phyloP scores from a whole-genome alignment of 1,139 yeast species.

The Lizanozyma gosingica region DNA sequence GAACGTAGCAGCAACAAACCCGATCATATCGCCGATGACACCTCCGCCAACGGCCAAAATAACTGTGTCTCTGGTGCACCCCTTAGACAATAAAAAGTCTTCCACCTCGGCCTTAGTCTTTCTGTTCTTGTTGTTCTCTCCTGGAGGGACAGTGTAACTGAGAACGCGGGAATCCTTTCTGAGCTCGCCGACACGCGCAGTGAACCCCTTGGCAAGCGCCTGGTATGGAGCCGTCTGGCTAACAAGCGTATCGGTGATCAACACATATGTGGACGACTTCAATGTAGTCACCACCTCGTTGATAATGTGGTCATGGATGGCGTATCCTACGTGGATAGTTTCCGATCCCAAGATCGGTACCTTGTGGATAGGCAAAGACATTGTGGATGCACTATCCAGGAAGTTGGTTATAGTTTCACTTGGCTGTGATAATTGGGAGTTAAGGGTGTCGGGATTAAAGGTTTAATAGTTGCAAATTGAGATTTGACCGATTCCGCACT shows the following conservation, averaged over 20 bases:
- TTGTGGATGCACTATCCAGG: too few species aligned
- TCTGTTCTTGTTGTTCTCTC: constrained; percentile 85
- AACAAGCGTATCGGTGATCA: constrained; percentile 81
- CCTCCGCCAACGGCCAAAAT: constrained; percentile 97
- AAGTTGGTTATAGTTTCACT: too few species aligned
- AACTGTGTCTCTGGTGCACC: constrained; percentile 95
- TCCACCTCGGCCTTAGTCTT: constrained; percentile 89
- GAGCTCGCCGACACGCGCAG: constrained; percentile 22
- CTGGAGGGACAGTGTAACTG: constrained; percentile 76
- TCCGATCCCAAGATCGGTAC: constrained; percentile 75
- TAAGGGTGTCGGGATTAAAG: too few species aligned
- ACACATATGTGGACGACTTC: constrained; percentile 84
- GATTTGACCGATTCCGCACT: too few species aligned
- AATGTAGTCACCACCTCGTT: constrained; percentile 52
- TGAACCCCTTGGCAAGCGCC: constrained; percentile 25
- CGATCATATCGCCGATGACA: constrained; percentile 98
- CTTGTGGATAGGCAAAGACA: too few species aligned
- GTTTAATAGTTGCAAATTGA: too few species aligned
- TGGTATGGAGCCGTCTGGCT: constrained; percentile 55
- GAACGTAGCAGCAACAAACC: constrained; percentile 96
- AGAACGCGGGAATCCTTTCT: constrained; percentile 50
- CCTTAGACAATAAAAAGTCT: constrained; percentile 74
- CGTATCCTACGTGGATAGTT: constrained; percentile 85
- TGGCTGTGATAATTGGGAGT: too few species aligned
- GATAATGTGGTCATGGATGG: constrained; percentile 69